phyloP scores from a whole-genome alignment of 2,329 filamentous ascomycete genomes.

The Xylariomycetidae sp. region DNA sequence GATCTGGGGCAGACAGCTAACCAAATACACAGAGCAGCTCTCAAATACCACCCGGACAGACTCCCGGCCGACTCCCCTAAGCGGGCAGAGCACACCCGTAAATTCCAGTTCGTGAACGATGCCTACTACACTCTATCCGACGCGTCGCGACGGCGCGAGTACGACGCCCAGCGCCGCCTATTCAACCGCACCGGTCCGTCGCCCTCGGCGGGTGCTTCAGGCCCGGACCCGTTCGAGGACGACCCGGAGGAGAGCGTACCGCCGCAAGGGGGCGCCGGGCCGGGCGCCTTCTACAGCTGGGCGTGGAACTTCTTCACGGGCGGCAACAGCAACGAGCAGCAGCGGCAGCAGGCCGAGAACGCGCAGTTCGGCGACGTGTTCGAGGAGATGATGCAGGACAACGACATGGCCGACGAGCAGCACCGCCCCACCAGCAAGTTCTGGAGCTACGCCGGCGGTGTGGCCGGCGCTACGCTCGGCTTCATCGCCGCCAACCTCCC shows the following conservation, averaged over 20 bases:
- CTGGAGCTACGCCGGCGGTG: slow-evolving; percentile 78
- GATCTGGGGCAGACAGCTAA: too few species aligned
- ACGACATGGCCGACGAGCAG: slow-evolving; percentile 71
- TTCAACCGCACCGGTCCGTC: slow-evolving; percentile 35
- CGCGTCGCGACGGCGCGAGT: slow-evolving; percentile 67
- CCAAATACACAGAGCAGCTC: slow-evolving; percentile 59
- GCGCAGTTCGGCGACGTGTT: slow-evolving; percentile 86
- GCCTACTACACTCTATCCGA: slow-evolving; percentile 91
- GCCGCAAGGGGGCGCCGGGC: slow-evolving; percentile 34
- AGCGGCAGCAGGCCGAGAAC: slow-evolving; percentile 54
- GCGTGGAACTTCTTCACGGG: slow-evolving; percentile 58
- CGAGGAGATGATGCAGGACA: slow-evolving; percentile 83
- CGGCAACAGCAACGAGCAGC: slow-evolving; percentile 28
- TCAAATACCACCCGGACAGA: slow-evolving; percentile 91
- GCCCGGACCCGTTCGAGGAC: slow-evolving; percentile 42
- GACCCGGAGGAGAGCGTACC: slow-evolving; percentile 32
- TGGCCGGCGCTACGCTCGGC: slow-evolving; percentile 83
- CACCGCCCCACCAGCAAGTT: slow-evolving; percentile 63
- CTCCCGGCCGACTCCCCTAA: slow-evolving; percentile 80
- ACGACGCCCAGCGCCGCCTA: slow-evolving; percentile 66
- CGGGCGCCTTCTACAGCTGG: slow-evolving; percentile 61
- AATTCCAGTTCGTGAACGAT: slow-evolving; percentile 88
- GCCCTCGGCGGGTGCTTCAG: slow-evolving; percentile 38
- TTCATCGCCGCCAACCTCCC: slow-evolving; percentile 95
- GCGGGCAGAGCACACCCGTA: slow-evolving; percentile 71